Evolutionary conservation across 2,329 filamentous ascomycete genomes (phyloP).

Genomic region (Lasiodiplodia hormozganensis): DNA sequence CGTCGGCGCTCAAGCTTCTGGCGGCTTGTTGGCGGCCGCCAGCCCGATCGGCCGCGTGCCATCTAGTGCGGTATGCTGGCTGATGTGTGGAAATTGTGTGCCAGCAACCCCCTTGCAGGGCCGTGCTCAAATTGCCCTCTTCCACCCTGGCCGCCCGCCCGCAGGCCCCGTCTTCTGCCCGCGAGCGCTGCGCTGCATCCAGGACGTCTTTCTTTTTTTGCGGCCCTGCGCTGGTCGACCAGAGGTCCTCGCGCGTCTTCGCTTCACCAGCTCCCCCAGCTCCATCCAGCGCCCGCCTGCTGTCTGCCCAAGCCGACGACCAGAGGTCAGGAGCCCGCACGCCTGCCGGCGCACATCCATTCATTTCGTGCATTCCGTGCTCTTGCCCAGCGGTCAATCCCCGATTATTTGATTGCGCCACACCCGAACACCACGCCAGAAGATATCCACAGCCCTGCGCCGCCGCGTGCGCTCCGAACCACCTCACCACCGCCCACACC

Average conservation of each 20-base stretch:
- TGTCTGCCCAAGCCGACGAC: neutral
- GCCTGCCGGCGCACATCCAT: constrained; percentile 25
- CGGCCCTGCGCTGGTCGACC: constrained; percentile 8
- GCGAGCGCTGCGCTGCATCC: constrained; percentile 15
- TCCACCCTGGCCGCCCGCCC: constrained; percentile 23
- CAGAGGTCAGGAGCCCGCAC: constrained; percentile 16
- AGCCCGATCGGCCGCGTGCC: constrained; percentile 26
- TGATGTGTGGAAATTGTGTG: constrained; percentile 27
- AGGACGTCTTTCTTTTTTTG: constrained; percentile 19
- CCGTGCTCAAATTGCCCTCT: constrained; percentile 24
- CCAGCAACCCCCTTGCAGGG: constrained; percentile 21
- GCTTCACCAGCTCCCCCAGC: constrained; percentile 9
- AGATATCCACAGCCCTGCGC: constrained; percentile 24
- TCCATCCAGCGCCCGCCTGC: neutral
- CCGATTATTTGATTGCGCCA: constrained; percentile 31
- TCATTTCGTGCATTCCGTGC: constrained; percentile 29
- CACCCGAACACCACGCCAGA: constrained; percentile 23
- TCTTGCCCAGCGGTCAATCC: constrained; percentile 21
- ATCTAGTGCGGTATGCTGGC: constrained; percentile 24
- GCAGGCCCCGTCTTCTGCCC: constrained; percentile 21
- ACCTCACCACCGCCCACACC: constrained; percentile 21
- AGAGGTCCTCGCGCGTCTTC: constrained; percentile 21
- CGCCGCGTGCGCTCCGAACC: constrained; percentile 17
- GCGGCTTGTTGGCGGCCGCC: constrained; percentile 11
- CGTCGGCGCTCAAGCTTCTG: constrained; percentile 16